phyloP scores from a whole-genome alignment of 2,329 filamentous ascomycete species.

The Fusarium austroafricanum region DNA sequence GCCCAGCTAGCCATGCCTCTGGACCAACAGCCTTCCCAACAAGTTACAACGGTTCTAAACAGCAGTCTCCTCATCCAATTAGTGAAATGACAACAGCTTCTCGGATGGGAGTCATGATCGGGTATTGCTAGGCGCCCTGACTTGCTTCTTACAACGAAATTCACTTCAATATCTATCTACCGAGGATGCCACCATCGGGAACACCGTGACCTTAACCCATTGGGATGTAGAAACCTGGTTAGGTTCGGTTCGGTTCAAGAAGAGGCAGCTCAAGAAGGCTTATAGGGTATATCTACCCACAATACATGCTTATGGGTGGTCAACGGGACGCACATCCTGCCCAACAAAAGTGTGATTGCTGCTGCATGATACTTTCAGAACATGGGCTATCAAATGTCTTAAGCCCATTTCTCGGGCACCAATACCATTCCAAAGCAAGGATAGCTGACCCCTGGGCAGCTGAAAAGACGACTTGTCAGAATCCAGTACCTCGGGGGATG shows the following conservation, averaged over 20 bases:
- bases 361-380: constrained; percentile 27
- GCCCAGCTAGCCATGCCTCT: neutral
- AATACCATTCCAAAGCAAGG: constrained; percentile 27
- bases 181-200: neutral
- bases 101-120: neutral
- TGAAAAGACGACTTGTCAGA: constrained; percentile 23
- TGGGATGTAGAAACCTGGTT: neutral
- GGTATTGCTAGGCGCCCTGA: neutral
- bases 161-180: neutral
- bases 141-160: neutral
- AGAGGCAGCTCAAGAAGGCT: neutral
- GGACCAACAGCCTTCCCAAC: neutral
- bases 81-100: neutral
- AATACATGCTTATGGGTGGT: neutral
- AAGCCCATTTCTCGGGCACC: constrained; percentile 22
- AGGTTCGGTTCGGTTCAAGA: neutral
- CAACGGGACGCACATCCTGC: neutral
- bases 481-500: constrained; percentile 1
- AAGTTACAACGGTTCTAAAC: neutral
- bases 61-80: neutral
- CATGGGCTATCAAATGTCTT: constrained; percentile 12
- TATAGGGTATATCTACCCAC: constrained; percentile 6
- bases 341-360: constrained; percentile 10
- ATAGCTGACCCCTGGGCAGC: constrained; percentile 29
- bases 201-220: neutral